Evolutionary conservation across 352 stramenopile species (phyloP).

Genomic region (Globisporangium acanthophoron): DNA sequence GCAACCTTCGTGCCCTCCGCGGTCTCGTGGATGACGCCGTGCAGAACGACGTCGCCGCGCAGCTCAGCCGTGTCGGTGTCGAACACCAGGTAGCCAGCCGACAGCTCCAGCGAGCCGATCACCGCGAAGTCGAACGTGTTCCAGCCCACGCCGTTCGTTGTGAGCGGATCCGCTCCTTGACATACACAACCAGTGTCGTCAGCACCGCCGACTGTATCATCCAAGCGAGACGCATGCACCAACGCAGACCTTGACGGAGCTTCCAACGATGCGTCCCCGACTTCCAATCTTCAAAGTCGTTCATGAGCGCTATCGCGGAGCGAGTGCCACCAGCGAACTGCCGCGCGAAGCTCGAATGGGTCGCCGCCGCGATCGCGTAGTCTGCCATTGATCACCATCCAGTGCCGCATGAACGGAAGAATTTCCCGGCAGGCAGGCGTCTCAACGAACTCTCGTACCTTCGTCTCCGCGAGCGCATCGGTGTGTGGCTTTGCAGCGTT

Average conservation of each 20-base stretch:
- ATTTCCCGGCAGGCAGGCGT: not conserved
- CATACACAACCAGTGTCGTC: not conserved
- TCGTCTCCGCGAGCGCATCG: conserved; percentile 87
- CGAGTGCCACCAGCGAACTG: conserved; percentile 79
- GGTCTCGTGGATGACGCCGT: conserved; percentile 59
- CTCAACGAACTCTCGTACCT: conserved; percentile 23
- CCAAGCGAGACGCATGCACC: not conserved
- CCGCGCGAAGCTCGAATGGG: conserved; percentile 71
- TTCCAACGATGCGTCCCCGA: conserved; percentile 74
- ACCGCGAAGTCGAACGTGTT: conserved; percentile 58
- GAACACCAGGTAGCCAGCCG: conserved; percentile 66
- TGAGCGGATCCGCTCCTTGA: conserved; percentile 4
- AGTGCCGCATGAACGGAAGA: not conserved
- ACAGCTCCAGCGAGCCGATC: conserved; percentile 76
- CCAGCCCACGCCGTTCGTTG: conserved; percentile 31
- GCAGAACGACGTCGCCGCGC: conserved; percentile 49
- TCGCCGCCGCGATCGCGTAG: conserved; percentile 78
- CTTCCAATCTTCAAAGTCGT: conserved; percentile 96
- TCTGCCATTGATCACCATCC: conserved; percentile 19
- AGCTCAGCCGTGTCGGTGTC: conserved; percentile 59
- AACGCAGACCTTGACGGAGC: conserved; percentile 20
- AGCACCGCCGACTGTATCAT: not conserved
- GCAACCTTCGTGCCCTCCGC: conserved; percentile 84
- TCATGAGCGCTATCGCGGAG: conserved; percentile 70
- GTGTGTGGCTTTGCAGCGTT: conserved; percentile 94